Conservation (phyloP, 495 filamentous ascomycete genomes). For the Trichoderma virens region DNA sequence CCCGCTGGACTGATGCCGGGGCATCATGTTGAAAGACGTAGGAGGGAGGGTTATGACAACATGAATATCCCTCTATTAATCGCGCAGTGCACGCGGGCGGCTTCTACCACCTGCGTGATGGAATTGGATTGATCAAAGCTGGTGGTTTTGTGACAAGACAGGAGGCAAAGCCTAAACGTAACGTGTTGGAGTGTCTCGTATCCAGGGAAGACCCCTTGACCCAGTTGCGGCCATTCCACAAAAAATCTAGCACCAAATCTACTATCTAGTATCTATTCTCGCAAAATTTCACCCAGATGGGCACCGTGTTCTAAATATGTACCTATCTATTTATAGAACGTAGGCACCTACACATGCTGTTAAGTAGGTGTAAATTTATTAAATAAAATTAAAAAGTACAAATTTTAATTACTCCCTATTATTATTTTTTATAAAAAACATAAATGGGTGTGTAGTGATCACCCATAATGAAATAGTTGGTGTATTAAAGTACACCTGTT, state of each 20-base stretch:
- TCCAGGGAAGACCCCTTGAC: neutral
- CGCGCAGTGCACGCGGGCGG: neutral
- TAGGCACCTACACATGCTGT: too few species aligned
- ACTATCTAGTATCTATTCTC: neutral
- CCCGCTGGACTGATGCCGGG: conserved; percentile 53
- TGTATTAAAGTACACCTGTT: too few species aligned
- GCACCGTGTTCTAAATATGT: too few species aligned
- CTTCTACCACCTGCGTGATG: neutral
- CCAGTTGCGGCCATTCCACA: neutral
- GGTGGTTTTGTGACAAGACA: neutral
- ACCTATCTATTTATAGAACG: too few species aligned
- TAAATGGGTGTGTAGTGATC: too few species aligned
- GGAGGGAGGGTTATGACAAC: conserved; percentile 1
- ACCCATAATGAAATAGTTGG: too few species aligned
- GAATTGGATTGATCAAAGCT: neutral
- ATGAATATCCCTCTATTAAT: neutral
- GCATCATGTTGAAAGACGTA: conserved; percentile 44
- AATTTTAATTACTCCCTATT: too few species aligned
- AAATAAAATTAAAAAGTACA: too few species aligned
- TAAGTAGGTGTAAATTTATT: too few species aligned
- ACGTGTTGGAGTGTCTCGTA: neutral
- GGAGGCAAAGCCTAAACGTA: neutral
- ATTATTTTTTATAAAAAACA: too few species aligned
- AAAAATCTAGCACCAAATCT: neutral
- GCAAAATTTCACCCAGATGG: too few species aligned